Evolutionary conservation across 1,284 basidiomycete genomes (phyloP), one percentile per base, ranked within the genome.

Genomic region (Vanrija sp.): DNA sequence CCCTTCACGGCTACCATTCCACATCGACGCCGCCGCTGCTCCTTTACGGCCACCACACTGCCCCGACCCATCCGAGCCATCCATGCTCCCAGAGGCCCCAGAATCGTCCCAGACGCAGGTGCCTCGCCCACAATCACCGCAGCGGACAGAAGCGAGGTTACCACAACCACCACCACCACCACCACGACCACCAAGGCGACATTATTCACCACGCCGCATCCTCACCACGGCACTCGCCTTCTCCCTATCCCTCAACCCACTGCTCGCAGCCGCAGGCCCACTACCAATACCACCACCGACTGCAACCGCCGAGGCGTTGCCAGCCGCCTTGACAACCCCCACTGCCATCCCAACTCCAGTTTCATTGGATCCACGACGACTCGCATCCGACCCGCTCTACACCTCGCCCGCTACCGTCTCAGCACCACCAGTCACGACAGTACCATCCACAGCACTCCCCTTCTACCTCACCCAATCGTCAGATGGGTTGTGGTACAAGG

Each of bases 401-500:
- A 36, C 36, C 43, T n/a, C 27, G 19, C n/a, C 43, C 18, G 23
- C 43, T 18, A 12, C 47, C 9, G 10, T 46, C 25, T 31, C 45
- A 9, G n/a, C 46, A 4, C 20, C 41, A 44, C 37, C 38, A 19
- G 35, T 52, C n/a, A 49, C 51, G 18, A 36, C 19, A 2, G 24
- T 60, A 5, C 44, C 59, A 19, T 67, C 65, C 44, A 68, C 64
- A 4, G 49, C 49, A 10, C 53, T 72, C 7, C 70, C 70, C 4
- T 67, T 63, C 46, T 59, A 64, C n/a, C 45, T 71, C 23, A 68
- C 63, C 15, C 53, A 60, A 41, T 51, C 56, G 20, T 37, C 54
- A 1, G 64, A 70, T 44, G 67, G 65, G n/a, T 23, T n/a, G 6
- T 70, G 67, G 66, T 56, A 56, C 20, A 64, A 60, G 37, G 60